These are phyloP conservation scores for Hortaea werneckii DNA, from an alignment of 2,329 filamentous ascomycete species.

Conservation along the genomic window DNA sequence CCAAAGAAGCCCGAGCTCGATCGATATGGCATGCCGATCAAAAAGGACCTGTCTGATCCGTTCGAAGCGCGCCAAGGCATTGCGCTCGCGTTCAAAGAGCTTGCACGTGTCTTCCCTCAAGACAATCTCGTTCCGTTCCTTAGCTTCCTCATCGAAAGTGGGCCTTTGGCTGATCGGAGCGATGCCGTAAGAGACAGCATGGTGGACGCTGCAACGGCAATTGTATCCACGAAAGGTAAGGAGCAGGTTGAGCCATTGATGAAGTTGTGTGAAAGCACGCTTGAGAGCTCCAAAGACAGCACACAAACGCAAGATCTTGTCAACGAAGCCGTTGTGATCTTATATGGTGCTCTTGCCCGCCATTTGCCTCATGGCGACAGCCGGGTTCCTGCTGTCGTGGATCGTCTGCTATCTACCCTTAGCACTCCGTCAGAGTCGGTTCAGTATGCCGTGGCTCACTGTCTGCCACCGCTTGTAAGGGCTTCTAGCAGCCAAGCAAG, in stretches of 20 bases:
- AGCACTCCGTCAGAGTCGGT: constrained; percentile 94
- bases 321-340: constrained; percentile 93
- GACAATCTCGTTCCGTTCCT: constrained; percentile 67
- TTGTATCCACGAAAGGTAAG: constrained; percentile 74
- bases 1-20: constrained; percentile 76
- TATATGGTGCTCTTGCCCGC: constrained; percentile 86
- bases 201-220: constrained; percentile 75
- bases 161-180: constrained; percentile 77
- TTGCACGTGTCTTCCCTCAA: constrained; percentile 60
- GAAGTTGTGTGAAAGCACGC: constrained; percentile 76
- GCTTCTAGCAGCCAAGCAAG: constrained; percentile 68
- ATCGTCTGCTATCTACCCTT: constrained; percentile 73
- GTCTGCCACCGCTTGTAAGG: constrained; percentile 79
- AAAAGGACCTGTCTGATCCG: constrained; percentile 74
- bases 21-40: constrained; percentile 88
- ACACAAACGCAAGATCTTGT: constrained; percentile 77
- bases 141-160: constrained; percentile 72
- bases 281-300: constrained; percentile 76
- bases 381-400: constrained; percentile 79
- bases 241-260: constrained; percentile 79
- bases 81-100: constrained; percentile 73
- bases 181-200: constrained; percentile 72
- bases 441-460: constrained; percentile 91
- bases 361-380: constrained; percentile 78
- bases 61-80: constrained; percentile 90